Percentiles rank a stretch among this genome's conserved stretches.
Evolutionary conservation across 2,329 filamentous ascomycete genomes (phyloP).

Genomic region (Diaporthe sp.): DNA sequence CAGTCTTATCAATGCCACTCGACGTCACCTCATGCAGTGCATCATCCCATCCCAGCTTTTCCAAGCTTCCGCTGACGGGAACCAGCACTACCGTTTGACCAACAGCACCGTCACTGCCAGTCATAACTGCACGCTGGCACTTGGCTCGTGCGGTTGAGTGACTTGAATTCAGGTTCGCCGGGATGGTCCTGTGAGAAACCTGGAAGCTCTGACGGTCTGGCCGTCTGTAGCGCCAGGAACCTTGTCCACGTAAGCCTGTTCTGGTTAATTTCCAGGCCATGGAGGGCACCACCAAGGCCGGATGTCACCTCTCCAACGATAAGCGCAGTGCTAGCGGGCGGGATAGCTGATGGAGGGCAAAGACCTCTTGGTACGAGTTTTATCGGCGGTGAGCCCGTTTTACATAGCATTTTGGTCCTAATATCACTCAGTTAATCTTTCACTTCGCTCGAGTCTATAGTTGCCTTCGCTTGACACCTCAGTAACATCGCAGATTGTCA

Average conservation of each 20-base stretch:
- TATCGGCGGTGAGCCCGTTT: conserved; percentile 1
- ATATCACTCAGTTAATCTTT: not conserved
- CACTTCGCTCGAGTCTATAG: not conserved
- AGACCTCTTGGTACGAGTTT: not conserved
- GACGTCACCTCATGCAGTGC: conserved; percentile 24
- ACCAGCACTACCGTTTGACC: conserved; percentile 27
- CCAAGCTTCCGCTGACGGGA: conserved; percentile 25
- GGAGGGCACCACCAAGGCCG: conserved; percentile 25
- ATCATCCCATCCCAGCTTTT: conserved; percentile 19
- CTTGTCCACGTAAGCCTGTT: conserved; percentile 27
- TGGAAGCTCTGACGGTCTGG: conserved; percentile 9
- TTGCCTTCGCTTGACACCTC: not conserved
- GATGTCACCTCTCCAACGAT: conserved; percentile 23
- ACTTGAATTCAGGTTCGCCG: conserved; percentile 7
- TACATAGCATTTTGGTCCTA: not conserved
- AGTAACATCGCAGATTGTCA: not conserved
- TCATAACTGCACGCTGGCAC: conserved; percentile 10
- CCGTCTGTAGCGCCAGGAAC: conserved; percentile 21
- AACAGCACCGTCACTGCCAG: conserved; percentile 16
- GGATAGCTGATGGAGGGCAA: not conserved
- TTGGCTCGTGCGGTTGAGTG: not conserved
- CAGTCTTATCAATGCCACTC: conserved; percentile 8
- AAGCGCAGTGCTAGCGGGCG: conserved; percentile 21
- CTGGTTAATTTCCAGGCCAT: conserved; percentile 1
- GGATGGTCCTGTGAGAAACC: conserved; percentile 22